Evolutionary conservation across 371 early-diverging fungal species (phyloP).

Genomic region (Mucor saturninus): DNA sequence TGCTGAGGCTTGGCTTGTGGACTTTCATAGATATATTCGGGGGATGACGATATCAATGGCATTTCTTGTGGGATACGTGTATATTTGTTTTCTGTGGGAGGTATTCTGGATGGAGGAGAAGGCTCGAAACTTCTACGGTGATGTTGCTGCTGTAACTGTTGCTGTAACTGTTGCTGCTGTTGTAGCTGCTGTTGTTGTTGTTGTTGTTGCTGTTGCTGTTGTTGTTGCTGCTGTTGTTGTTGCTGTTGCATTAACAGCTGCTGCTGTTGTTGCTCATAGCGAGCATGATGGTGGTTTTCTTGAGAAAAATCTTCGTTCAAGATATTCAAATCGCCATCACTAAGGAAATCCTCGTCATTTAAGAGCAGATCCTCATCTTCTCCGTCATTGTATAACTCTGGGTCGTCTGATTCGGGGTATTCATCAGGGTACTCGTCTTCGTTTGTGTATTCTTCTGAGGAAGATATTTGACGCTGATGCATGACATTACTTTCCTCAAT

Average conservation of each 20-base stretch:
- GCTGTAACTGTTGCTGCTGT: neutral
- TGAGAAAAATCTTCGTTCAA: slow-evolving; percentile 55
- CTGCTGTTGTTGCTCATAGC: slow-evolving; percentile 3
- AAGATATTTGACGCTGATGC: slow-evolving; percentile 22
- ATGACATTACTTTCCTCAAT: slow-evolving; percentile 8
- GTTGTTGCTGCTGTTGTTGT: slow-evolving; percentile 10
- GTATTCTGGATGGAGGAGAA: slow-evolving; percentile 8
- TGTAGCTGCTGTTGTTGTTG: neutral
- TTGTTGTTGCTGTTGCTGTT: neutral
- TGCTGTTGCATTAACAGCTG: slow-evolving; percentile 12
- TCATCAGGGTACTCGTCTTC: slow-evolving; percentile 41
- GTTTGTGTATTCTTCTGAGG: slow-evolving; percentile 26
- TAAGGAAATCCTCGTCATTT: slow-evolving; percentile 49
- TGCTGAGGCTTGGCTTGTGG: slow-evolving; percentile 8
- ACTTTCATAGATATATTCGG: slow-evolving; percentile 9
- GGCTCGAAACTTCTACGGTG: slow-evolving; percentile 17
- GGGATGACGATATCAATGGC: slow-evolving; percentile 7
- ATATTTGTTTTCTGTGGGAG: slow-evolving; percentile 6
- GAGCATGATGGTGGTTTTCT: slow-evolving; percentile 28
- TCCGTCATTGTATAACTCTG: slow-evolving; percentile 30
- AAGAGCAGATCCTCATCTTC: slow-evolving; percentile 43
- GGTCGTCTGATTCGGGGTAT: slow-evolving; percentile 38
- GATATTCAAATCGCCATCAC: slow-evolving; percentile 59
- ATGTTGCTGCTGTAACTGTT: neutral
- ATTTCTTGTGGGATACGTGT: slow-evolving; percentile 13